These are phyloP conservation scores for Penicillium egyptiacum DNA, from an alignment of 495 filamentous ascomycete genomes.

Conservation along the genomic window DNA sequence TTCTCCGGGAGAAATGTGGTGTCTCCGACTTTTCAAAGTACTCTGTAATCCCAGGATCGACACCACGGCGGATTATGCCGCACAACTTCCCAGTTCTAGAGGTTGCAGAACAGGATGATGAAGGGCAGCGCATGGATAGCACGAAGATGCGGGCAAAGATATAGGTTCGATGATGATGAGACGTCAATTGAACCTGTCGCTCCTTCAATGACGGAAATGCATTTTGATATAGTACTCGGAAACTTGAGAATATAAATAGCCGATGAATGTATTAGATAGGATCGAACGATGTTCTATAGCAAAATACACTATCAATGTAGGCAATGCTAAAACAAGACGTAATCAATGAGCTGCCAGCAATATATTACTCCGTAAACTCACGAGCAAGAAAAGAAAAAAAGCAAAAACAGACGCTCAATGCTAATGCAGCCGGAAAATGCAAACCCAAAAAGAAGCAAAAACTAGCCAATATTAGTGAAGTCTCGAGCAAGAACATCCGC, in stretches of 20 bases:
- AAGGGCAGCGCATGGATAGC: slow-evolving; percentile 74
- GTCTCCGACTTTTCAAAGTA: slow-evolving; percentile 76
- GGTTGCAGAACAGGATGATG: slow-evolving; percentile 80
- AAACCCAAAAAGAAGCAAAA: slow-evolving; percentile 1
- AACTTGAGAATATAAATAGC: neutral
- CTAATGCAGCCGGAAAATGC: slow-evolving; percentile 14
- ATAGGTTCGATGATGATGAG: slow-evolving; percentile 6
- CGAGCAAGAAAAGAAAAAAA: slow-evolving; percentile 1
- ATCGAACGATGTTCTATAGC: neutral
- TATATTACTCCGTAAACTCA: slow-evolving; percentile 13
- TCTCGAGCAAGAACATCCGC: neutral
- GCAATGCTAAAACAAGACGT: neutral
- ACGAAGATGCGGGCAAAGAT: slow-evolving; percentile 34
- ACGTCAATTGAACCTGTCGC: neutral
- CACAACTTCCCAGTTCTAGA: slow-evolving; percentile 64
- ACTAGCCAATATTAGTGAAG: neutral
- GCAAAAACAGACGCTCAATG: slow-evolving; percentile 15
- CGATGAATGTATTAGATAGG: neutral
- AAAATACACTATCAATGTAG: neutral
- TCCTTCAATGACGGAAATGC: neutral
- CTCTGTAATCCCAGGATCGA: slow-evolving; percentile 61
- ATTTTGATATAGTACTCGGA: neutral
- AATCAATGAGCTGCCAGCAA: neutral
- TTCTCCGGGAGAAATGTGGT: slow-evolving; percentile 62
- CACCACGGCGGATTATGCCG: slow-evolving; percentile 79